Evolutionary conservation across 371 early-diverging fungal genomes (phyloP).

Genomic region (Mucor mucedo): DNA sequence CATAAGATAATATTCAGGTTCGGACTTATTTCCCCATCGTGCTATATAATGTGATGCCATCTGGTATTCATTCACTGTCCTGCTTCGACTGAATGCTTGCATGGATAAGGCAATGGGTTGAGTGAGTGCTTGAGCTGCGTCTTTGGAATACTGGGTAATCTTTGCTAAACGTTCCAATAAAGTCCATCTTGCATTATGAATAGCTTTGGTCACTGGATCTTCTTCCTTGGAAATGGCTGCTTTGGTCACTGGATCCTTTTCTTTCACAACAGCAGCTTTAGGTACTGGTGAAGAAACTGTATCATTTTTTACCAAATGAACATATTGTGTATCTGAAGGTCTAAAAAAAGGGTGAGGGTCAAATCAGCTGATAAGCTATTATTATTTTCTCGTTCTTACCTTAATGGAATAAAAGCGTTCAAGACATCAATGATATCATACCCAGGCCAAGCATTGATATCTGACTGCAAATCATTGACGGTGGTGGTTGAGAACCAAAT

Average conservation of each 20-base stretch:
- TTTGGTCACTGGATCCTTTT: not conserved
- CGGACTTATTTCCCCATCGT: constrained; percentile 58
- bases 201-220: constrained; percentile 18
- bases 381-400: constrained; percentile 14
- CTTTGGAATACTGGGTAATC: constrained; percentile 75
- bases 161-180: constrained; percentile 77
- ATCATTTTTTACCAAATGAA: constrained; percentile 15
- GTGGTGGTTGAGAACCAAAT: constrained; percentile 32
- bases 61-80: constrained; percentile 75
- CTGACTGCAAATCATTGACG: constrained; percentile 5
- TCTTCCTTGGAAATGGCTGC: too few species aligned
- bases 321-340: constrained; percentile 8
- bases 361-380: not conserved
- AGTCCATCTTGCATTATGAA: constrained; percentile 67
- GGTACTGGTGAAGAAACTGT: not conserved
- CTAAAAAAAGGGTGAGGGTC: not conserved
- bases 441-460: constrained; percentile 40
- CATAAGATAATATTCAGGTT: constrained; percentile 18
- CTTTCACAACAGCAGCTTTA: not conserved
- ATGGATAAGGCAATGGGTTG: not conserved
- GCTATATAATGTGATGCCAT: constrained; percentile 80
- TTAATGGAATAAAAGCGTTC: constrained; percentile 37
- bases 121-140: constrained; percentile 73
- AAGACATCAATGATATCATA: constrained; percentile 49
- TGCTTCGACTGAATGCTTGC: constrained; percentile 53